Evolutionary conservation across 768 basidiomycete genomes (phyloP), one percentile per base, ranked within the genome.

Genomic region (Boletus reticuloceps): DNA sequence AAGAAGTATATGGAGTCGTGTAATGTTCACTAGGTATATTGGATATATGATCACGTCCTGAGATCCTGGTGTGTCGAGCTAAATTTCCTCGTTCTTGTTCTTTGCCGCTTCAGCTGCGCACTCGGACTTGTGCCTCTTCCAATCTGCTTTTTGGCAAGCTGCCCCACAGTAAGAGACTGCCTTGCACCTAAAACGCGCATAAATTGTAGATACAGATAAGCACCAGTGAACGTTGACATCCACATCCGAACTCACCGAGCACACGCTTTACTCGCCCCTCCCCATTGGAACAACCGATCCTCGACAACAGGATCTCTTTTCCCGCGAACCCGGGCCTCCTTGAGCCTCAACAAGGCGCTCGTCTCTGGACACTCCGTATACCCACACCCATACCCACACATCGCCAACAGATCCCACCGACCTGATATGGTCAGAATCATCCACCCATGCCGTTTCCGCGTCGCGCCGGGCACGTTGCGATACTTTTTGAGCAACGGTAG

Each of bases 101-200:
- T 50, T 50, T 17, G 29, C 49, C 9, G 49, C 49, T 20, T 51
- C 22, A 12, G 14, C 10, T 43, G 43, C 50, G 31, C 41, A 36
- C 17, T 36, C 32, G 11, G 41, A 43, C 32, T 43, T 51, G 50
- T 43, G 50, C 32, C 50, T 42, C 49, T 50, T 50, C 39, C 49
- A 50, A 16, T 50, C 49, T 16, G 29, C 49, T 25, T 17, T 51
- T 20, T 43, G 50, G 31, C 20, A 43, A 9, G 32, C 20, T n/a
- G 17, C 25, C n/a, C 41, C 50, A n/a, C 41, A 25, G 32, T 43
- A 51, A 10, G 40, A 51, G 22, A 43, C 50, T 1, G 40, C 50
- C 20, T 42, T 50, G 31, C 40, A 42, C 29, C 19, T 42, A 17
- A 20, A 32, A 34, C 13, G 34, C 19, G n/a, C 13, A n/a, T 9